Percentiles rank a stretch among this genome's conserved stretches.
phyloP scores from a whole-genome alignment of 2,329 filamentous ascomycete species.

The Penicillium decumbens region DNA sequence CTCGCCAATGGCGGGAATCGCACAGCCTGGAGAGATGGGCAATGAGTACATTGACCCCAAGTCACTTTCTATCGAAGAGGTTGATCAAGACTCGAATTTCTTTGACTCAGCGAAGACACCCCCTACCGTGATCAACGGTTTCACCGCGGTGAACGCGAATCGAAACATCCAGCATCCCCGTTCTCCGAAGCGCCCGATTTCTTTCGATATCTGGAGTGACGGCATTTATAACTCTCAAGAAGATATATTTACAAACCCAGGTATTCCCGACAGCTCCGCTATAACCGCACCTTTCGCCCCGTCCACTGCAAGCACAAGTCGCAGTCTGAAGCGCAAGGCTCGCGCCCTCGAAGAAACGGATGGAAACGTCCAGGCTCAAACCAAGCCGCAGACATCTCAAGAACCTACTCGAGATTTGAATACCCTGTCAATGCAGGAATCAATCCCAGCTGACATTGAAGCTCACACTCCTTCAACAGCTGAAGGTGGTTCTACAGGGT shows the following conservation, averaged over 20 bases:
- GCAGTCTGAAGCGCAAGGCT: constrained; percentile 8
- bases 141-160: background rate
- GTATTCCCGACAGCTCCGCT: background rate
- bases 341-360: background rate
- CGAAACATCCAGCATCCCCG: background rate
- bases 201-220: constrained; percentile 8
- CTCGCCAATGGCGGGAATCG: background rate
- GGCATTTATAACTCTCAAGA: background rate
- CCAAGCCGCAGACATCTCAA: background rate
- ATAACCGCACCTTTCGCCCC: background rate
- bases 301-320: background rate
- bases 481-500: constrained; percentile 12
- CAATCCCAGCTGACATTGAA: background rate
- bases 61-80: background rate
- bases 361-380: background rate
- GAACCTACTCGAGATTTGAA: background rate
- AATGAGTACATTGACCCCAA: background rate
- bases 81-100: background rate
- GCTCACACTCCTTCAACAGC: background rate
- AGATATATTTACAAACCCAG: background rate
- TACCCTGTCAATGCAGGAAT: background rate
- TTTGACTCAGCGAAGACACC: background rate
- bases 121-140: background rate
- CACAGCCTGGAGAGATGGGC: too few species aligned
- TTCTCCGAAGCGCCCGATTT: background rate